phyloP scores from a whole-genome alignment of 139 green algal species.

The Chlorella sp. region DNA sequence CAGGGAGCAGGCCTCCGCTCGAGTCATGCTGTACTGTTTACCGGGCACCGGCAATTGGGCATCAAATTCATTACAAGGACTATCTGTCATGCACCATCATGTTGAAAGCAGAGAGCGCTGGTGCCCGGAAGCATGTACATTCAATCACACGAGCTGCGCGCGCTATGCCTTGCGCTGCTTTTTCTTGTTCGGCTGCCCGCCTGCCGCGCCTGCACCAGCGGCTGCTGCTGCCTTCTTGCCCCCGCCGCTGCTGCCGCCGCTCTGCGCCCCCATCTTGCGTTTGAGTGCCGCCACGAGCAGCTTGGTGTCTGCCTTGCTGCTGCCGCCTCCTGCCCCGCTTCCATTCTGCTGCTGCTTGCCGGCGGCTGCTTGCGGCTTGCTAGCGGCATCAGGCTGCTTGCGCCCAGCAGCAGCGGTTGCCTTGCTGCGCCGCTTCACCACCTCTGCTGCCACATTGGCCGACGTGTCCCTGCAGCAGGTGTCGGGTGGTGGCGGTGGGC shows the following conservation, averaged over 20 bases:
- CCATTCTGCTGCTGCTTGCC: background rate
- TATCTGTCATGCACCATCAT: no score
- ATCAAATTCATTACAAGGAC: background rate
- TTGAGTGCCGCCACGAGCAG: conserved; percentile 82
- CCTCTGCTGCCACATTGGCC: conserved; percentile 9
- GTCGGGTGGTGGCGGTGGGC: background rate
- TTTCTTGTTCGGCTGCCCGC: background rate
- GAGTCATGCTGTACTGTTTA: no score
- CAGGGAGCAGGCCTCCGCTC: no score
- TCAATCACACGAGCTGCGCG: no score
- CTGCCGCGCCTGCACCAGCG: background rate
- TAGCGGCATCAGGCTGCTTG: background rate
- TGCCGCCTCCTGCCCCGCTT: background rate
- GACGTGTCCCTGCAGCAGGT: conserved; percentile 24
- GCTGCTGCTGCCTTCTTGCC: background rate
- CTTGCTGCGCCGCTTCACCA: conserved; percentile 19
- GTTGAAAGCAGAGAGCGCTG: no score
- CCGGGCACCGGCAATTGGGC: no score
- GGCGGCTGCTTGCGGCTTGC: background rate
- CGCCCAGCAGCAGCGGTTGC: background rate
- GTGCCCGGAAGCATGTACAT: no score
- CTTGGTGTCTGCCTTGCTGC: conserved; percentile 50
- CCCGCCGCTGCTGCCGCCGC: background rate
- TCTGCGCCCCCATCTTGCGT: conserved; percentile 54
- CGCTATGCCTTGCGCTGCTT: background rate